Conservation (phyloP, 2,329 filamentous ascomycete species). For the Truncatella angustata region DNA sequence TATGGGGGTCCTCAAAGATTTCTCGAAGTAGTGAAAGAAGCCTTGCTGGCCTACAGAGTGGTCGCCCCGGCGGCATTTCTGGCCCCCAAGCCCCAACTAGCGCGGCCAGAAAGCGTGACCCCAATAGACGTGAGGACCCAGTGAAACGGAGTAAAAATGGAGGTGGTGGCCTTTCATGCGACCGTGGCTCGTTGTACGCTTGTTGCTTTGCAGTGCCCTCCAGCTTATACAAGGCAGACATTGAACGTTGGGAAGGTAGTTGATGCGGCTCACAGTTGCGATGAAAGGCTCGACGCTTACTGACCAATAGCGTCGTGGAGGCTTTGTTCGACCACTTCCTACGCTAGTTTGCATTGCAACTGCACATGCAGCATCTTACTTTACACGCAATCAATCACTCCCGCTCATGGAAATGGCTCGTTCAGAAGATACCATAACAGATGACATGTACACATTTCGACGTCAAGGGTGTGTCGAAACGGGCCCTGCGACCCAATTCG, state of each 20-base stretch:
- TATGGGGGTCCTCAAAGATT: conserved; percentile 11
- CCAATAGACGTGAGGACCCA: conserved; percentile 16
- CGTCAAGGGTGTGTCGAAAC: too few relatives aligned
- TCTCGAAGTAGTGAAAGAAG: conserved; percentile 15
- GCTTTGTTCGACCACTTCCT: conserved; percentile 1
- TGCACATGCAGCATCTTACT: not conserved
- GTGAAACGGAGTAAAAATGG: conserved; percentile 11
- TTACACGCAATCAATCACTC: too few relatives aligned
- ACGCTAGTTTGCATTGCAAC: not conserved
- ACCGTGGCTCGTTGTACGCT: conserved; percentile 27
- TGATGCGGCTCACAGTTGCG: conserved; percentile 10
- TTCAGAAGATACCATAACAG: too few relatives aligned
- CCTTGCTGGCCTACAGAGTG: conserved; percentile 25
- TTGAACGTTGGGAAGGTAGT: conserved; percentile 7
- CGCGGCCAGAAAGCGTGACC: too few relatives aligned
- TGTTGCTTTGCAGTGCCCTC: conserved; percentile 11
- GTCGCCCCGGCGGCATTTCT: conserved; percentile 21
- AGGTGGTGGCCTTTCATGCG: conserved; percentile 21
- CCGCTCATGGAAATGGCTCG: too few relatives aligned
- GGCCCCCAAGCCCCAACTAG: conserved; percentile 28
- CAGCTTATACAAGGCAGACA: conserved; percentile 20
- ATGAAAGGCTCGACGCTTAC: conserved; percentile 18
- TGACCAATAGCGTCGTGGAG: conserved; percentile 23
- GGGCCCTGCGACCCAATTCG: too few relatives aligned
- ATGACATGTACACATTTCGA: too few relatives aligned